Conservation (phyloP, 257 asterid species). For the Salvia miltiorrhiza region DNA sequence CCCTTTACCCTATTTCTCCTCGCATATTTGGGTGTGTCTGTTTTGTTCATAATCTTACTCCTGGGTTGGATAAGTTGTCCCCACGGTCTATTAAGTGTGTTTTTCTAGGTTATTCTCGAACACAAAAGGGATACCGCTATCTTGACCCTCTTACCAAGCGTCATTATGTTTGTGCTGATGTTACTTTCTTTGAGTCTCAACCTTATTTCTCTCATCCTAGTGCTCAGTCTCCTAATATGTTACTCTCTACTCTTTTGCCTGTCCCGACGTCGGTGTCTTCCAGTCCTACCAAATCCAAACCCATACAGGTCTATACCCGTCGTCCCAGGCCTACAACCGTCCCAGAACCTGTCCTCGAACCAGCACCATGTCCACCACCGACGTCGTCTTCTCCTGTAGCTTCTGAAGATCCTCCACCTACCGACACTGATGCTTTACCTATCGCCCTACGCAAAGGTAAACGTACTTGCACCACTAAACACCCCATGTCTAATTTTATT, state of each 20-base stretch:
- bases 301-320: neutral
- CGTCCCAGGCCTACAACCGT: neutral
- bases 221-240: neutral
- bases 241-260: neutral
- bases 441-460: too few species aligned
- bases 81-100: too few species aligned
- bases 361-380: neutral
- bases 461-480: too few species aligned
- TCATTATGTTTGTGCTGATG: neutral
- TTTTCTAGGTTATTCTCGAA: neutral
- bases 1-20: neutral
- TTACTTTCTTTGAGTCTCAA: neutral
- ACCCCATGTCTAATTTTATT: too few species aligned
- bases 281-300: neutral
- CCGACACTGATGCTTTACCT: too few species aligned
- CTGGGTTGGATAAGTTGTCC: neutral
- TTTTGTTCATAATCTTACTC: constrained; percentile 1
- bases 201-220: neutral
- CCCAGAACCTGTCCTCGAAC: neutral
- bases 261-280: neutral
- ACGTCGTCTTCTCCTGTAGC: neutral
- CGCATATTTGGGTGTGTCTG: neutral
- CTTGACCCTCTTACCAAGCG: neutral
- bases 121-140: neutral
- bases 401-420: neutral